Conservation (phyloP, 768 basidiomycete species). For the Hypsizygus marmoreus region DNA sequence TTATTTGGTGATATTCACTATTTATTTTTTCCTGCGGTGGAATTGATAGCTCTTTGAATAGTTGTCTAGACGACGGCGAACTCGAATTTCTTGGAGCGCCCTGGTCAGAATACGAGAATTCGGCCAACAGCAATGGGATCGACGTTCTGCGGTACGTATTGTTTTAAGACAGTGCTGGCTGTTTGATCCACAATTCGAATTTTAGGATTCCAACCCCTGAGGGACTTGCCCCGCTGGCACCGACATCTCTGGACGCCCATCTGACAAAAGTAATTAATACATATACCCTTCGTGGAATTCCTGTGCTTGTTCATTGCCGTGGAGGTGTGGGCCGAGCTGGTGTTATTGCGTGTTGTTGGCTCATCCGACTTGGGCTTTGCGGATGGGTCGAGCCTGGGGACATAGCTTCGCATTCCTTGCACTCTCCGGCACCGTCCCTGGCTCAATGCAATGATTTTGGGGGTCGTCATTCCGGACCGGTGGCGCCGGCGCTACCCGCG, state of each 20-base stretch:
- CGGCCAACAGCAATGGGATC: conserved; percentile 65
- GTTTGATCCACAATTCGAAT: conserved; percentile 6
- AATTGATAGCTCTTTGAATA: conserved; percentile 25
- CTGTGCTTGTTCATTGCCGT: conserved; percentile 86
- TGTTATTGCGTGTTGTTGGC: conserved; percentile 90
- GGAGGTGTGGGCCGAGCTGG: conserved; percentile 95
- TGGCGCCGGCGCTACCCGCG: neutral
- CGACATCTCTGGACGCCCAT: conserved; percentile 60
- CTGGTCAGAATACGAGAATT: conserved; percentile 73
- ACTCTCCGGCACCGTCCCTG: neutral
- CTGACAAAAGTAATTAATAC: conserved; percentile 63
- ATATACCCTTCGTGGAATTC: conserved; percentile 74
- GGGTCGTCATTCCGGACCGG: neutral
- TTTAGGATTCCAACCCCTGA: conserved; percentile 86
- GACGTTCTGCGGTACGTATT: conserved; percentile 71
- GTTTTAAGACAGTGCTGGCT: neutral
- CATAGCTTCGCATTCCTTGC: neutral
- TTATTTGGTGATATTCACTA: conserved; percentile 67
- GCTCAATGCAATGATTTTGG: neutral
- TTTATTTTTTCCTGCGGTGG: conserved; percentile 1
- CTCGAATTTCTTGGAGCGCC: conserved; percentile 84
- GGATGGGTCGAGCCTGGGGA: conserved; percentile 52
- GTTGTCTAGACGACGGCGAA: conserved; percentile 86
- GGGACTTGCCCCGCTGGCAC: conserved; percentile 74
- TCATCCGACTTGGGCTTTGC: conserved; percentile 88